Percentiles rank a stretch among this genome's conserved stretches.
These are phyloP conservation scores for Monosporozyma siamensis DNA, from an alignment of 805 yeast genomes.

Conservation along the genomic window DNA sequence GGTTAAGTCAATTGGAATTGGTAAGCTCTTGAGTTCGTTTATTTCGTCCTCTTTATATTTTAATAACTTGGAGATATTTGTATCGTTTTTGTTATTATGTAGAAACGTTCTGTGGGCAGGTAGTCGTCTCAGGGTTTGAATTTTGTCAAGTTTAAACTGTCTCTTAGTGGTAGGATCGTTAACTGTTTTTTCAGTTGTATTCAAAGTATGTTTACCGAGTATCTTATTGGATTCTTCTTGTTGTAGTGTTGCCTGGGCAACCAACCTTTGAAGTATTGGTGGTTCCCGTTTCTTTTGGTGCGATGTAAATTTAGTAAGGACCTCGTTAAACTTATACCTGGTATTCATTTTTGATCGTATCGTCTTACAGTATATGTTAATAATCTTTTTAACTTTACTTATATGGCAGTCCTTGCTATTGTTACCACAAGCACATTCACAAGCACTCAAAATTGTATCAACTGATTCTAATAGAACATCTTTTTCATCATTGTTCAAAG, in stretches of 20 bases:
- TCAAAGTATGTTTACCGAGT: not conserved
- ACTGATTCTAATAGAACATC: constrained; percentile 48
- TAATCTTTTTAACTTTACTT: constrained; percentile 51
- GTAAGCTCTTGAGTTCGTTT: constrained; percentile 16
- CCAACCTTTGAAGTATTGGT: constrained; percentile 17
- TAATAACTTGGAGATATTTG: constrained; percentile 3
- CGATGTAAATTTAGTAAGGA: constrained; percentile 24
- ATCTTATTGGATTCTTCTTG: constrained; percentile 4
- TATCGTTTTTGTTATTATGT: not conserved
- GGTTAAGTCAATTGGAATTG: constrained; percentile 18
- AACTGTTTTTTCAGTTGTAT: not conserved
- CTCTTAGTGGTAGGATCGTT: not conserved
- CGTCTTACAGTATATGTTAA: constrained; percentile 50
- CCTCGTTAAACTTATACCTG: constrained; percentile 32
- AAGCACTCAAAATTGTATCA: constrained; percentile 51
- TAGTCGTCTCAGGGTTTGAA: not conserved
- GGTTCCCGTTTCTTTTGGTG: constrained; percentile 24
- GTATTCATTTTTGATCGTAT: constrained; percentile 35
- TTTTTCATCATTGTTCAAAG: constrained; percentile 44
- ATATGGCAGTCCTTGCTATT: constrained; percentile 45
- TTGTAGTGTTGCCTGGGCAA: constrained; percentile 5
- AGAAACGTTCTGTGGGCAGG: not conserved
- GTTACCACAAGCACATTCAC: constrained; percentile 49
- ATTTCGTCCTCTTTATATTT: constrained; percentile 20
- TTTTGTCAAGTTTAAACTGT: not conserved